These are phyloP conservation scores for Chaetomium cochliodes DNA, from an alignment of 495 filamentous ascomycete species.

Conservation along the genomic window DNA sequence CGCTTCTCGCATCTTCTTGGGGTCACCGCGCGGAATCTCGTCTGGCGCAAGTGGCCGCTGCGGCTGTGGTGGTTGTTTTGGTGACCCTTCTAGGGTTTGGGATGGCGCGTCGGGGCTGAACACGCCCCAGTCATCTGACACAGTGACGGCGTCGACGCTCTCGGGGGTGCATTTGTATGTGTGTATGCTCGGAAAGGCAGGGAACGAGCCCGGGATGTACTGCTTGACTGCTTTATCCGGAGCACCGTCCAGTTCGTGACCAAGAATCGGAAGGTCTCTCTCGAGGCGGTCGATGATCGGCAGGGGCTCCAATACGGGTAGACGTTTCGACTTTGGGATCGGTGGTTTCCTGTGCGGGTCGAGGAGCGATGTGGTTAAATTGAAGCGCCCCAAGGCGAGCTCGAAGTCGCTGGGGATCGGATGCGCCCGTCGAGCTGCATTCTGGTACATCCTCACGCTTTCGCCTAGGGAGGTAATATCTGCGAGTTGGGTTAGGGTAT, in stretches of 20 bases:
- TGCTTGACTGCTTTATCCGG: slow-evolving; percentile 42
- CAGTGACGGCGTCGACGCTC: slow-evolving; percentile 30
- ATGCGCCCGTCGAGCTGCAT: slow-evolving; percentile 39
- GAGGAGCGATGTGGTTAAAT: slow-evolving; percentile 38
- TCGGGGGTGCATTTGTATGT: slow-evolving; percentile 49
- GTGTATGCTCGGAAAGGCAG: slow-evolving; percentile 46
- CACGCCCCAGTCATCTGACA: slow-evolving; percentile 29
- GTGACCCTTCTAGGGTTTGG: slow-evolving; percentile 19
- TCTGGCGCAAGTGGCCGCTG: slow-evolving; percentile 34
- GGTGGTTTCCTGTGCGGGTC: slow-evolving; percentile 45
- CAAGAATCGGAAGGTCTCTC: slow-evolving; percentile 40
- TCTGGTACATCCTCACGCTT: slow-evolving; percentile 35
- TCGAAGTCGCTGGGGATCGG: slow-evolving; percentile 46
- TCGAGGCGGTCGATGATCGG: slow-evolving; percentile 34
- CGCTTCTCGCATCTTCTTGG: slow-evolving; percentile 44
- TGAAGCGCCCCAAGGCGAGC: slow-evolving; percentile 35
- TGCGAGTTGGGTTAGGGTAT: slow-evolving; percentile 18
- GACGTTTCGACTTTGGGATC: slow-evolving; percentile 34
- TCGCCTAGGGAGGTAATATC: slow-evolving; percentile 38
- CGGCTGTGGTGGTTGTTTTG: slow-evolving; percentile 13
- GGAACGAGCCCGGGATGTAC: slow-evolving; percentile 47
- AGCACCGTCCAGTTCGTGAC: slow-evolving; percentile 43
- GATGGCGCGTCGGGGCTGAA: slow-evolving; percentile 23
- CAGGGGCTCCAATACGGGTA: slow-evolving; percentile 35
- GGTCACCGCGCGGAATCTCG: slow-evolving; percentile 37